Conservation (phyloP, 441 rosid species). For the Breynia disticha region DNA sequence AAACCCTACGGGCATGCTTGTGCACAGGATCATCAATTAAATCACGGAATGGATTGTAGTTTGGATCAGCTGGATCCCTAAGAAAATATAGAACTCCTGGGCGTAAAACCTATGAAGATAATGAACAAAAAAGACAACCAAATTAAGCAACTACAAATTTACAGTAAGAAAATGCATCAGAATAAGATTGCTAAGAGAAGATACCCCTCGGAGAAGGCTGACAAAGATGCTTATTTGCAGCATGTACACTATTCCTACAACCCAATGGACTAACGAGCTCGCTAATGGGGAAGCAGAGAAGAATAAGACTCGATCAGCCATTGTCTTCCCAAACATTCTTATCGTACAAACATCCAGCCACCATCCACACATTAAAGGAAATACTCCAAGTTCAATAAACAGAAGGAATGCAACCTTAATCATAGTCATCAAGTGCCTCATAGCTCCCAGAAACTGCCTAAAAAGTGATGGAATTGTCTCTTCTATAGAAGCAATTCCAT, state of each 20-base stretch:
- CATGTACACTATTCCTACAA: constrained; percentile 95
- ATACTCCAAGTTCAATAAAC: constrained; percentile 97
- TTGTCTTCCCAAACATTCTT: constrained; percentile 91
- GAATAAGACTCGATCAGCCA: constrained; percentile 81
- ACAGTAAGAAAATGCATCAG: neutral
- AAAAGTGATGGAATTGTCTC: constrained; percentile 89
- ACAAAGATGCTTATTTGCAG: constrained; percentile 97
- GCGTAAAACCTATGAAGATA: constrained; percentile 65
- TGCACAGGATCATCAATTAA: constrained; percentile 96
- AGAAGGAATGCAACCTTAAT: constrained; percentile 95
- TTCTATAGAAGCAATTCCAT: constrained; percentile 73
- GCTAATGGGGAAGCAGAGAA: constrained; percentile 83
- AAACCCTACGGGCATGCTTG: constrained; percentile 90
- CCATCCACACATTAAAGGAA: constrained; percentile 99
- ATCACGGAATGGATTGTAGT: constrained; percentile 93
- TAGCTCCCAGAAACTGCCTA: constrained; percentile 89
- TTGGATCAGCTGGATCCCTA: constrained; percentile 94
- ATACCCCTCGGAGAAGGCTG: constrained; percentile 99
- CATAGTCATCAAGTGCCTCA: constrained; percentile 99
- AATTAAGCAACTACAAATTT: constrained; percentile 8
- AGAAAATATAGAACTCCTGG: constrained; percentile 85
- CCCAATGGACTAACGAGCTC: constrained; percentile 98
- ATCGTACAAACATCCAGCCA: constrained; percentile 96
- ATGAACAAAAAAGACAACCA: constrained; percentile 9
- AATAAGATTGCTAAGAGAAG: constrained; percentile 12